Percentiles rank a stretch among this genome's conserved stretches.
Evolutionary conservation across 352 stramenopile genomes (phyloP).

Genomic region (Phytophthora cryptogea): DNA sequence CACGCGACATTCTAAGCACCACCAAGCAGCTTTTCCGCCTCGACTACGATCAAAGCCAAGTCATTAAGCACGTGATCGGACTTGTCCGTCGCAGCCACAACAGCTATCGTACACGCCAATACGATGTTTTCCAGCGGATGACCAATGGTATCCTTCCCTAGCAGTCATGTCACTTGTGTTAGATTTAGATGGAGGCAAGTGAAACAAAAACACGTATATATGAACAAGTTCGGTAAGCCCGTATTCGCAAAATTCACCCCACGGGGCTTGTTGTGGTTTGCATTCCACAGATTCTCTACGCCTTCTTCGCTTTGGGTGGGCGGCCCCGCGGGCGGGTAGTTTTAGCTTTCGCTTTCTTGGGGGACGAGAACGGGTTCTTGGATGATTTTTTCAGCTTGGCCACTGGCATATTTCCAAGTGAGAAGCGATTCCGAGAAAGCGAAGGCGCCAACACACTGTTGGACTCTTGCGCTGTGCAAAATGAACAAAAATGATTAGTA

Average conservation of each 20-base stretch:
- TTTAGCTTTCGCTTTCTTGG: conserved; percentile 28
- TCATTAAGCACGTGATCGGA: conserved; percentile 91
- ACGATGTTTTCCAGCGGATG: conserved; percentile 92
- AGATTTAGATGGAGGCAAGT: conserved; percentile 10
- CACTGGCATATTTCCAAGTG: conserved; percentile 75
- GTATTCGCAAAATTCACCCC: conserved; percentile 3
- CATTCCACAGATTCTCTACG: conserved; percentile 18
- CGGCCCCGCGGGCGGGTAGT: conserved; percentile 28
- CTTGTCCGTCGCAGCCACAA: conserved; percentile 90
- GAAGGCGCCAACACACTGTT: conserved; percentile 68
- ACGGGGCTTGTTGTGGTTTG: neutral
- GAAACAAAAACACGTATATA: conserved; percentile 23
- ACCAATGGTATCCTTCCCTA: conserved; percentile 92
- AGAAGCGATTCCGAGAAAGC: conserved; percentile 76
- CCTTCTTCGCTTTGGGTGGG: conserved; percentile 38
- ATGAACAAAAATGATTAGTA: neutral
- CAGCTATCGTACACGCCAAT: conserved; percentile 90
- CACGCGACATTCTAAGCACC: conserved; percentile 71
- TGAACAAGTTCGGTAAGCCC: conserved; percentile 16
- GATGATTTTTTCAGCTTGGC: conserved; percentile 80
- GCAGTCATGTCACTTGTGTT: conserved; percentile 6
- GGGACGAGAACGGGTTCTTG: conserved; percentile 76
- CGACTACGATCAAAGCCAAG: conserved; percentile 80
- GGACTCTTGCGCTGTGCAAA: conserved; percentile 45
- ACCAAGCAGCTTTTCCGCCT: conserved; percentile 85